Evolutionary conservation across 192 early-diverging fungal species (phyloP), one percentile per base, ranked within the genome.

Genomic region (Irineochytrium annulatum): DNA sequence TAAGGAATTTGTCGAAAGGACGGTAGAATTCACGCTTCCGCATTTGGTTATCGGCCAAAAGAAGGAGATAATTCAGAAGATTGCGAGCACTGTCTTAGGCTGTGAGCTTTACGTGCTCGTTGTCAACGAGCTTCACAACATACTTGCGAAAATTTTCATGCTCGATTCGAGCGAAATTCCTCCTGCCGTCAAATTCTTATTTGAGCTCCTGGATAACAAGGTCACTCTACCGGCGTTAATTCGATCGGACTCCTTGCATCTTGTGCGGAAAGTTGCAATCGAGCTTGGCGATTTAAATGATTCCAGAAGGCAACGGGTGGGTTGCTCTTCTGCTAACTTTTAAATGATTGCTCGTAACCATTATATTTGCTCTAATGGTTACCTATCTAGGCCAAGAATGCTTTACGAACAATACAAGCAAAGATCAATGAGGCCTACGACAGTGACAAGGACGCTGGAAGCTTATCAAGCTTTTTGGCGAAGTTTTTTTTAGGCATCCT

Each of bases 401-500:
- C 66, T 33, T 43, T 73, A n/a, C 16, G 24, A 13, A 52, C 49
- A 22, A 39, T 68, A 6, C 8, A 61, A 19, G 22, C 34, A 13
- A 16, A 19, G 48, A 24, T 55, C 34, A 52, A 14, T 41, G 20
- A 34, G 51, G 17, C n/a, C 26, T 5, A 39, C 3, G 32, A 43
- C 19, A 17, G 27, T 22, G 5, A 19, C 16, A 0, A 63, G 34
- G 11, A 39, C 31, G n/a, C 43, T 22, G 26, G 37, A 54, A 13
- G 22, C 49, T 52, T 71, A 16, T 48, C 63, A 4, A 55, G 51
- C 19, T 70, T 77, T 65, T 52, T 79, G 11, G 19, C 59, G 45
- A 17, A n/a, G 2, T 56, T 74, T 44, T 39, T 79, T 26, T 46
- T 76, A 3, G 67, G 61, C 6, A 69, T 77, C 16, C 43, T 79